Base-by-base conservation (phyloP, 768 basidiomycete species). In the Chalciporus chontae region DNA sequence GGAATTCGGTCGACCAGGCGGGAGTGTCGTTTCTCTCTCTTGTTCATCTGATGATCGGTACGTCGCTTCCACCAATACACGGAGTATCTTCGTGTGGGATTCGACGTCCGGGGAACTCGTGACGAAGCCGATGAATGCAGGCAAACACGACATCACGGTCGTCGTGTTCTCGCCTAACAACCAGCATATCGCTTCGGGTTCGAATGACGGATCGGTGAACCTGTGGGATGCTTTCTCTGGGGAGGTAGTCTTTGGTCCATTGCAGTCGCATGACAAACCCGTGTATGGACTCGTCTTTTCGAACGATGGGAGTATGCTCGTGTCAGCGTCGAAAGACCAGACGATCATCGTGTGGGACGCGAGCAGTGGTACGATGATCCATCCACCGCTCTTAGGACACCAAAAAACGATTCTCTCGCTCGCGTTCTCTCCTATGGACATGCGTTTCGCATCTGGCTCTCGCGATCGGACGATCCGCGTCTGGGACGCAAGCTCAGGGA, bases 241-340 rank as follows among this genome's bases (percentile, higher is more conserved):
- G 18, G 51, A 65, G 32, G 47, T 39, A 38, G 47, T 60, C 5
- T 43, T 56, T 4, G 38, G 15, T 27, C 13, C 48, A 10, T 42
- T 71, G 42, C 21, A 50, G 19, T 51, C 51, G 4, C 68, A 69
- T 21, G 43, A 18, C 15, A 59, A 39, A 3, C 29, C 57, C 1
- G 51, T 69, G 34, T 67, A 58, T 39, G 52, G 45, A 2, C 62
- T 69, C 7, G 70, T 42, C 8, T 69, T 68, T 43, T 71, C 69
- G 8, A 55, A 48, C 34, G 64, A 70, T 40, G 67, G 47, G 3
- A 51, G 6, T 10, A 31, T 44, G 24, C 51, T 67, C 13, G 57
- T 67, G 14, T 67, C 66, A 5, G 63, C 51, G 2, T 66, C 64
- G 3, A 50, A 58, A 18, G 61, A 66, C 38, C 52, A 56, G 38